Percentiles rank a stretch among this genome's conserved stretches.
Conservation (phyloP, 2,329 filamentous ascomycete genomes). For the Colletotrichum navitas region DNA sequence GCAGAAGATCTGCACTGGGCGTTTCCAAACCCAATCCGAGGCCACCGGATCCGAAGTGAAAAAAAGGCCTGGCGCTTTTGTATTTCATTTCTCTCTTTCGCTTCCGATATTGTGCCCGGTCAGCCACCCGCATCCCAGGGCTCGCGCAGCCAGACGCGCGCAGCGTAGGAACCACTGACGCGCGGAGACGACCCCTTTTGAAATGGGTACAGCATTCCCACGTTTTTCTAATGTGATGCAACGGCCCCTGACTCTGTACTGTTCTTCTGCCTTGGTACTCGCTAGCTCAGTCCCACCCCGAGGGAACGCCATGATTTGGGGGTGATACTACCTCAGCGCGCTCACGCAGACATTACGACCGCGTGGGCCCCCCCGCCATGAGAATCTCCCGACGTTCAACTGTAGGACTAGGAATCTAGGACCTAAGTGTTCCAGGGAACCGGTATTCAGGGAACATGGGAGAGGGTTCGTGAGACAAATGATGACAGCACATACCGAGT, state of each 20-base stretch:
- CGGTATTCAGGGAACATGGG: background rate
- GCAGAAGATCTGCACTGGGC: slow-evolving; percentile 24
- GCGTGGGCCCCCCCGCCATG: background rate
- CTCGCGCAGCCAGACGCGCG: background rate
- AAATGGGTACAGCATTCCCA: background rate
- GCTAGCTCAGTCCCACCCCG: background rate
- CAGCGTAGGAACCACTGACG: background rate
- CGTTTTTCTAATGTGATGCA: background rate
- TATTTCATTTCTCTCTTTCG: background rate
- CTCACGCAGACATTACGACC: background rate
- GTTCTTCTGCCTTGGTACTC: background rate
- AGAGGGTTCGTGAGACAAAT: background rate
- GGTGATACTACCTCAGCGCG: background rate
- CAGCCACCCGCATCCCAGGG: background rate
- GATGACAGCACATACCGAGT: background rate
- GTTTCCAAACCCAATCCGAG: slow-evolving; percentile 24
- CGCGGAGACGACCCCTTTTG: background rate
- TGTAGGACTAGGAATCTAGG: background rate
- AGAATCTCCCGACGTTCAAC: background rate
- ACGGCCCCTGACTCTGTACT: background rate
- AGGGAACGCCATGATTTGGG: background rate
- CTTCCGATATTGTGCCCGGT: background rate
- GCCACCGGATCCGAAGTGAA: slow-evolving; percentile 34
- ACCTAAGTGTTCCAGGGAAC: background rate
- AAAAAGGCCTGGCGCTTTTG: background rate